phyloP scores from a whole-genome alignment of 805 yeast species.

The Metschnikowia peoriensis region DNA sequence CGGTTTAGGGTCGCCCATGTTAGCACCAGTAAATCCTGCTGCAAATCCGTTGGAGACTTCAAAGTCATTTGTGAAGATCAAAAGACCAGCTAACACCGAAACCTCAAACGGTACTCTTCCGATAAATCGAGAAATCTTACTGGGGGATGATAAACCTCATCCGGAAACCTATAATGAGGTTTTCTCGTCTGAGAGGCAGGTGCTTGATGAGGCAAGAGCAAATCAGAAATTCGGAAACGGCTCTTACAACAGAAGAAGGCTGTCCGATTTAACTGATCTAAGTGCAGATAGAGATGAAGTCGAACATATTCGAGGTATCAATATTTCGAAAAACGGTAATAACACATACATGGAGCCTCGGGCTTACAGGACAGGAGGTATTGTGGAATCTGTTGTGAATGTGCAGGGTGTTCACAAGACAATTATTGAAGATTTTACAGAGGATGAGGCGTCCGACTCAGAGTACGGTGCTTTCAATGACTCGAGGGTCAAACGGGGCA shows the following conservation, averaged over 20 bases:
- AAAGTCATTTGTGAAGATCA: conserved; percentile 66
- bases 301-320: conserved; percentile 5
- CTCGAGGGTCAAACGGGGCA: conserved; percentile 8
- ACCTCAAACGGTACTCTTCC: conserved; percentile 9
- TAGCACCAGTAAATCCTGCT: conserved; percentile 50
- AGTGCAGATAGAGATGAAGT: not conserved
- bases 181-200: conserved; percentile 47
- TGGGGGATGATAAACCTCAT: conserved; percentile 10
- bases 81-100: conserved; percentile 43
- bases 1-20: conserved; percentile 13
- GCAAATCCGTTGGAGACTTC: conserved; percentile 66
- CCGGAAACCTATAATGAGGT: conserved; percentile 32
- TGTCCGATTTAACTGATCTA: conserved; percentile 14
- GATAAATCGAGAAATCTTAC: conserved; percentile 15
- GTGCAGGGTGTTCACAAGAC: conserved; percentile 84
- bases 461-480: conserved; percentile 16
- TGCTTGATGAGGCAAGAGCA: conserved; percentile 26
- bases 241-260: conserved; percentile 8
- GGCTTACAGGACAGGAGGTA: conserved; percentile 55
- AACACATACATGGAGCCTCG: conserved; percentile 30
- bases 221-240: conserved; percentile 1
- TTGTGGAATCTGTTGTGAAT: conserved; percentile 78
- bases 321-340: conserved; percentile 4
- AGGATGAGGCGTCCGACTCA: conserved; percentile 34
- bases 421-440: conserved; percentile 66